phyloP scores from a whole-genome alignment of 345 rosid species.

The Hibiscus syriacus region DNA sequence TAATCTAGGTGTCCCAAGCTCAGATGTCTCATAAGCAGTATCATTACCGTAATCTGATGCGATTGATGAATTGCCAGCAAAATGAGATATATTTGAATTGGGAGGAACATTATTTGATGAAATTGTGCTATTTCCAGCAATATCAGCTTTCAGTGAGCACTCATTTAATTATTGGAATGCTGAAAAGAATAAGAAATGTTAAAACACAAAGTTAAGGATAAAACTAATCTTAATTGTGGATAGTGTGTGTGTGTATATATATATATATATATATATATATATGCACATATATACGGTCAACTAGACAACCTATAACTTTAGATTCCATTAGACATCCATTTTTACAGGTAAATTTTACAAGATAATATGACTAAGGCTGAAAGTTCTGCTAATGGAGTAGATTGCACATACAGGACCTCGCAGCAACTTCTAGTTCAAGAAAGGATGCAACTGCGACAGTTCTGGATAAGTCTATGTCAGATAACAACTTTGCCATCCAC shows the following conservation, averaged over 20 bases:
- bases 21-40: conserved; percentile 88
- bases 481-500: conserved; percentile 87
- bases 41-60: conserved; percentile 94
- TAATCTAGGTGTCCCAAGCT: conserved; percentile 68
- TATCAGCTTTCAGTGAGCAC: conserved; percentile 37
- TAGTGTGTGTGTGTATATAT: no score
- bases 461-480: conserved; percentile 91
- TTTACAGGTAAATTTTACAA: neutral
- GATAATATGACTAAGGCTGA: neutral
- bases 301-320: neutral
- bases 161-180: conserved; percentile 81
- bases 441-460: conserved; percentile 76
- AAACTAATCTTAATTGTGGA: neutral
- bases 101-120: conserved; percentile 39
- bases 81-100: conserved; percentile 40
- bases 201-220: conserved; percentile 1
- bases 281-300: neutral
- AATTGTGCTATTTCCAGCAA: conserved; percentile 34
- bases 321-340: neutral
- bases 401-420: conserved; percentile 78
- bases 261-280: no score
- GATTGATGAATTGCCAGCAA: conserved; percentile 61
- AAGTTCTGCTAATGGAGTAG: conserved; percentile 15
- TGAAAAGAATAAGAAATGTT: conserved; percentile 27
- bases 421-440: conserved; percentile 98